Evolutionary conservation across 805 yeast species (phyloP), one percentile per base, ranked within the genome.

Genomic region (Saturnispora gosingensis): DNA sequence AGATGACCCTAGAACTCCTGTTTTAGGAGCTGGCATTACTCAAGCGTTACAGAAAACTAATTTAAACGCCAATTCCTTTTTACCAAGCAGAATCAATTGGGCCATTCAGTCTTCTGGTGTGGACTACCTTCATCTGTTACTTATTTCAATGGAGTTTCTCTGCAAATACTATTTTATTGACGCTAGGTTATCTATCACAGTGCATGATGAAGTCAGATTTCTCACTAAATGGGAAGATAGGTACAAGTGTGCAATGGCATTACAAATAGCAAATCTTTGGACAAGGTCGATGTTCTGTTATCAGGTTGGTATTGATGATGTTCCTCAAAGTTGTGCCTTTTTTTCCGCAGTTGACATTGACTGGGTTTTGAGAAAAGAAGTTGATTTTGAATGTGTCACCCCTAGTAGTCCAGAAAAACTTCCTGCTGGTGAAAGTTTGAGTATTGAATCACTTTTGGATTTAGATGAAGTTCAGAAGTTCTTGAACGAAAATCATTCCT

Each of bases 41-140:
- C 80, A 80, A 53, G 96, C 98, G 0, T 71, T 93, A 53, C 76
- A 77, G 58, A 76, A 78, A 43, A 71, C 72, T 49, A 83, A 91
- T 64, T 72, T 93, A 58, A 80, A 78, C 43, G 70, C 78, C 38
- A 78, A 78, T 55, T 71, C 80, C 1, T 93, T 83, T 63, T 68
- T 93, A 57, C 93, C 99, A 0, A 88, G 97, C 1, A 70, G 99
- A 60, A 83, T 90, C 56, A 93, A 93, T 62, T 93, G 99, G 99
- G 88, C 97, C 0, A 93, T 93, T 63, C 99, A 93, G 66, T 88
- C 97, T 22, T 88, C 97, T 1, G 99, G 99, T 36, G 99, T 95
- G 18, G 99, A 93, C 65, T 93, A 95, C 62, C 72, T 93, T 49
- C 99, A 93, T 64, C 65, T 93, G 40, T 66, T 93, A 54, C 75